Base-by-base conservation (phyloP, 768 basidiomycete genomes). In the Albatrellus ellisii region DNA sequence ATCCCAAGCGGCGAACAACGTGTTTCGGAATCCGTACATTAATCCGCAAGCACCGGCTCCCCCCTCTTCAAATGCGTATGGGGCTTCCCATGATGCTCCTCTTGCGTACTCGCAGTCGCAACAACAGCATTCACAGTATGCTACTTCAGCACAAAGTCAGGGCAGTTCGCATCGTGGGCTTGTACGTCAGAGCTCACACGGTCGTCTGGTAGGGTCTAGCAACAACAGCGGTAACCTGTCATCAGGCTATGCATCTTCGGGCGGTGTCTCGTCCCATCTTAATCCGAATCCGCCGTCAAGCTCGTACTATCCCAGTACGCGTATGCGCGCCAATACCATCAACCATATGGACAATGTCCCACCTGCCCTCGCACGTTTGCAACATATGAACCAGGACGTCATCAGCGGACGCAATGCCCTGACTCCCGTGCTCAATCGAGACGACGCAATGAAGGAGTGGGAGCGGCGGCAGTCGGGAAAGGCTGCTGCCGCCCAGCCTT, bases 381-480 rank as follows among this genome's bases (percentile, higher is more conserved):
- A 87, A 42, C 87, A 89, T 22, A 88, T 89, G 82, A 85, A 84
- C 47, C 78, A 82, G 61, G 84, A 82, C 59, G 76, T 78, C 54
- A 80, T 79, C 50, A 73, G 65, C 38, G 75, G 78, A 29, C 69
- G 88, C 41, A 87, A 88, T 52, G 83, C 87, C 17, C 59, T 95
- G 59, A 95, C 90, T 11, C 94, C 94, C 2, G 91, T 95, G 24
- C 62, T 98, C 49, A 92, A 94, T 52, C 72, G 94, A 40, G 94
- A 98, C 50, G 94, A 99, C 48, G 83, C 87, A 33, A 83, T 89
- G 68, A 75, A 82, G 32, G 94, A 97, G 62, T 98, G 94, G 94
- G 95, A 98, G 61, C 63, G 90, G 50, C 66, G 91, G 47, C 85
- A 90, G 56, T 63, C 77, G 9, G 86, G 80, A 14, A 82, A 81